Base-by-base conservation (phyloP, 208 protist genomes). In the Jaenimonas drosophilae region DNA sequence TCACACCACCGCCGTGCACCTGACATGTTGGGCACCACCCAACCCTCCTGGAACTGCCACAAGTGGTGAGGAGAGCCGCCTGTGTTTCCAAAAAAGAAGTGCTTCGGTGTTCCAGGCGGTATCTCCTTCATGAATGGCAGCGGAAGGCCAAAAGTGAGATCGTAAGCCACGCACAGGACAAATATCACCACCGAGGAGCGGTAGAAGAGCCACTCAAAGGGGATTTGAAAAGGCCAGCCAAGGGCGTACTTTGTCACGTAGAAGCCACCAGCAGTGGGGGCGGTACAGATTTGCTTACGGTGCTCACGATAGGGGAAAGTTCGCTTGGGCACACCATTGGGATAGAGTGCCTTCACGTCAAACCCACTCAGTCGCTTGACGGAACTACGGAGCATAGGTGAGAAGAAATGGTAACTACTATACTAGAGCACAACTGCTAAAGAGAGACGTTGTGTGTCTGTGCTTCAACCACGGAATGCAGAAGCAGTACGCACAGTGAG, bases 151-250 rank as follows among this genome's bases (percentile, higher is more conserved):
- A 87, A 93, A n/a, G 81, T 49, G 19, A 93, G 55, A 60, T 93
- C 85, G 30, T 85, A 93, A 28, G 53, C 36, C 2, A 93, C 78
- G 53, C 70, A 86, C 5, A 55, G 61, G 0, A 86, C 41, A 59
- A 88, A 88, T 16, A 65, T 40, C 42, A 62, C 45, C 4, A 93
- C 67, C 17, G 78, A 54, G n/a, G 80, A 77, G 37, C 85, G 70
- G 38, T 83, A 93, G 47, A 88, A 93, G 38, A 90, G 70, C 79
- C 79, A 90, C 40, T 89, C 80, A 64, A 93, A 86, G n/a, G 85
- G 85, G 27, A 88, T 81, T 54, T 89, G 85, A 51, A 90, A 89
- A 12, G 85, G 85, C 80, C 77, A 89, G 9, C 79, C 79, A 20
- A 93, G 60, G 14, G 79, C 76, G 42, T 93, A 66, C 39, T 88